phyloP scores from a whole-genome alignment of 768 basidiomycete species.

The Piloderma croceum region DNA sequence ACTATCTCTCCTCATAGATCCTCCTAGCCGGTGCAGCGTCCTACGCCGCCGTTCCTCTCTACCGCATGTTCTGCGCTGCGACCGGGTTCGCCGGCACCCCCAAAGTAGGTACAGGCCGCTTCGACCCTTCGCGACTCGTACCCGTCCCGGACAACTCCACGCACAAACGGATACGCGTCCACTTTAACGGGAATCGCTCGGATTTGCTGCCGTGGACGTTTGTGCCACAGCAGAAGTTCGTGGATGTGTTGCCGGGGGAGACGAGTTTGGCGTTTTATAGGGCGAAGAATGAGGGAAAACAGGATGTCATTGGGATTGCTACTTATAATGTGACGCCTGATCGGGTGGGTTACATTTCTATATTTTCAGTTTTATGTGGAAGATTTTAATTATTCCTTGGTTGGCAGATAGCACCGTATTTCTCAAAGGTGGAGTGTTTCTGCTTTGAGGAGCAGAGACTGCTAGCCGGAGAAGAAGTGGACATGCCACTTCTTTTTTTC shows the following conservation, averaged over 20 bases:
- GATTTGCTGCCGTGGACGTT: conserved; percentile 93
- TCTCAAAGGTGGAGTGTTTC: conserved; percentile 99
- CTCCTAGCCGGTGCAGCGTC: conserved; percentile 75
- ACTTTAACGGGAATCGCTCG: conserved; percentile 90
- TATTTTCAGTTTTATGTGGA: neutral
- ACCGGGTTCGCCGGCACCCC: conserved; percentile 97
- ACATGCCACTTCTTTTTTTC: conserved; percentile 97
- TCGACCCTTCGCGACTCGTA: conserved; percentile 79
- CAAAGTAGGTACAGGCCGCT: conserved; percentile 78
- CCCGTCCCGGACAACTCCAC: conserved; percentile 60
- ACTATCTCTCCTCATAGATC: conserved; percentile 43
- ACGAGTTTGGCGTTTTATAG: conserved; percentile 95
- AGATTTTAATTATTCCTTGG: neutral
- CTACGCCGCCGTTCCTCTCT: conserved; percentile 97
- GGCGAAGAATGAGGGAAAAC: conserved; percentile 76
- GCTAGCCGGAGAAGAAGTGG: conserved; percentile 91
- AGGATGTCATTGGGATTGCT: conserved; percentile 95
- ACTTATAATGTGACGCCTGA: conserved; percentile 99
- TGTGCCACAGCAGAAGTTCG: conserved; percentile 82
- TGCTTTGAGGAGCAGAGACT: conserved; percentile 99
- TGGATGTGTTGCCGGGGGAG: conserved; percentile 91
- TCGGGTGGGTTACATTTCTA: conserved; percentile 47
- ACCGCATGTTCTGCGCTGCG: conserved; percentile 96
- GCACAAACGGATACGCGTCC: conserved; percentile 84
- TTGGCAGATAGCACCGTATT: conserved; percentile 88